Percentiles rank a stretch among this genome's conserved stretches.
phyloP scores from a whole-genome alignment of 2,329 filamentous ascomycete genomes.

The Metarhizium robertsii region DNA sequence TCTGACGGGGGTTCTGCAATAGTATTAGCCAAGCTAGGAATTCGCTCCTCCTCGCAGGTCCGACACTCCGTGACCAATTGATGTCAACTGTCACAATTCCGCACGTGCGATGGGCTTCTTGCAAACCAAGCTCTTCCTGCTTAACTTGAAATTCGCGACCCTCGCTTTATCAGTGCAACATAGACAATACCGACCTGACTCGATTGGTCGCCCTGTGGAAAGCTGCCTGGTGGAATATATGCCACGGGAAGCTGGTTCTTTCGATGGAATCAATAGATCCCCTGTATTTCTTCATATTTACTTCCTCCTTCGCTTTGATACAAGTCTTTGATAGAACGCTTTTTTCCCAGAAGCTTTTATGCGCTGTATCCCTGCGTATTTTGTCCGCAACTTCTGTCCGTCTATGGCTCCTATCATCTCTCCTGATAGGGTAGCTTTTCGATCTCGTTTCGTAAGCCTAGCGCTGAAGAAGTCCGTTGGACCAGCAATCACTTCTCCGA shows the following conservation, averaged over 20 bases:
- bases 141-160: too few relatives aligned
- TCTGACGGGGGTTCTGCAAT: too few relatives aligned
- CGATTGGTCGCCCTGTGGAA: neutral
- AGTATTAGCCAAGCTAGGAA: too few relatives aligned
- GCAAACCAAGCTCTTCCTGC: too few relatives aligned
- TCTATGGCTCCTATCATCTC: conserved; percentile 52
- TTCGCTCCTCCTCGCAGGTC: too few relatives aligned
- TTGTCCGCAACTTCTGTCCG: conserved; percentile 68
- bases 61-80: too few relatives aligned
- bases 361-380: conserved; percentile 77
- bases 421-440: conserved; percentile 78
- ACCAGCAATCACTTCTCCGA: conserved; percentile 81
- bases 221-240: neutral
- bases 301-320: conserved; percentile 30
- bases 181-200: neutral
- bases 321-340: conserved; percentile 74
- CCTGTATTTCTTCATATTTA: conserved; percentile 9
- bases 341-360: conserved; percentile 84
- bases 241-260: neutral
- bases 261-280: neutral
- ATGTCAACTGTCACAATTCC: too few relatives aligned
- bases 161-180: too few relatives aligned
- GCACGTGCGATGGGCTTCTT: too few relatives aligned
- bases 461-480: conserved; percentile 79
- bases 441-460: conserved; percentile 76